A percentile compares a stretch with the other conserved stretches of the same genome.
phyloP scores from a whole-genome alignment of 2,329 filamentous ascomycete species.

The Ilyonectria mors-panacis region DNA sequence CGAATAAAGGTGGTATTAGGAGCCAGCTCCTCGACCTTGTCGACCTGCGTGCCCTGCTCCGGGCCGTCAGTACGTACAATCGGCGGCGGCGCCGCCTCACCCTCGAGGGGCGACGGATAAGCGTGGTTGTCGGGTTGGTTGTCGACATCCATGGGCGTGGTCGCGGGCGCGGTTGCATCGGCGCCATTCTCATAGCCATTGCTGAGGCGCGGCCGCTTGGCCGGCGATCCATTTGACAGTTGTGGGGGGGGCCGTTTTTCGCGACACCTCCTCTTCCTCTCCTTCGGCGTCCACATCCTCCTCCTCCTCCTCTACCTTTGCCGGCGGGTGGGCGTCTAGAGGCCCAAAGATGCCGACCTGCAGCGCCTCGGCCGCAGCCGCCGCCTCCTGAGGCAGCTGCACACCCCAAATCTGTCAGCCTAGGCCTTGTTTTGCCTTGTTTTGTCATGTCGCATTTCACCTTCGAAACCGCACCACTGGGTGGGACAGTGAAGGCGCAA shows the following conservation, averaged over 20 bases:
- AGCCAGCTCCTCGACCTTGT: slow-evolving; percentile 74
- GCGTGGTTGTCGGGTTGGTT: slow-evolving; percentile 69
- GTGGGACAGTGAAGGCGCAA: slow-evolving; percentile 28
- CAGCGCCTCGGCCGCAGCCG: slow-evolving; percentile 63
- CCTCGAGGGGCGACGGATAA: slow-evolving; percentile 75
- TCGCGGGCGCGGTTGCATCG: slow-evolving; percentile 59
- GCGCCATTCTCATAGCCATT: slow-evolving; percentile 73
- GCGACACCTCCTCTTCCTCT: slow-evolving; percentile 59
- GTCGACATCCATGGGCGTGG: slow-evolving; percentile 74
- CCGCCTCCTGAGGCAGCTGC: slow-evolving; percentile 66
- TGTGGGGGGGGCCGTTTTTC: slow-evolving; percentile 64
- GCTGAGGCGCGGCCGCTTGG: slow-evolving; percentile 72
- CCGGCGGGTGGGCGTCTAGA: slow-evolving; percentile 62
- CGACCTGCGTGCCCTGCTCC: slow-evolving; percentile 75
- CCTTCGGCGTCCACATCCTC: slow-evolving; percentile 56
- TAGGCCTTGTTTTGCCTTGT: slow-evolving; percentile 31
- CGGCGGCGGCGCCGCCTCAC: slow-evolving; percentile 68
- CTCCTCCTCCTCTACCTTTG: slow-evolving; percentile 55
- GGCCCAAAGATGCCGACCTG: slow-evolving; percentile 72
- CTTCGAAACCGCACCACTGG: slow-evolving; percentile 32
- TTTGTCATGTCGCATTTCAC: slow-evolving; percentile 37
- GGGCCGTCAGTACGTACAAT: slow-evolving; percentile 72
- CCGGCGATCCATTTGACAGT: slow-evolving; percentile 68
- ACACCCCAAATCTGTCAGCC: slow-evolving; percentile 47
- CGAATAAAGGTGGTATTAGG: slow-evolving; percentile 74